Evolutionary conservation across 1,284 basidiomycete species (phyloP).

Genomic region (Puccinia triticina): DNA sequence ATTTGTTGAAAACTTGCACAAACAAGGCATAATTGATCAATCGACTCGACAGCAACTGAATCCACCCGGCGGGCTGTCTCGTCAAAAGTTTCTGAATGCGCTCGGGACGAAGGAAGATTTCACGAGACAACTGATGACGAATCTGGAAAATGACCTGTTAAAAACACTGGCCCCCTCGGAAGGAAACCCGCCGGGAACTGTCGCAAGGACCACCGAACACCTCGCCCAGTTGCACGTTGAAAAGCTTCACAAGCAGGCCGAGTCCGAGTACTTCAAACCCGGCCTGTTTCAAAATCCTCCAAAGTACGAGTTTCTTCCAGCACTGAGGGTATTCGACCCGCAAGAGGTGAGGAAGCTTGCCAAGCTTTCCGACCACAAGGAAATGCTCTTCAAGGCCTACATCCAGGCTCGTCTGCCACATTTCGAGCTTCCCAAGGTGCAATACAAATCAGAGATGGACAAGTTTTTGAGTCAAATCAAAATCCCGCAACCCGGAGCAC

Average conservation of each 20-base stretch:
- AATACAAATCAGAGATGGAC: constrained; percentile 1
- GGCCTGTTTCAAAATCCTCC: neutral
- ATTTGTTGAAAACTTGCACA: neutral
- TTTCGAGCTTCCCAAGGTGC: neutral
- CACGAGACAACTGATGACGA: neutral
- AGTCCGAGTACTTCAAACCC: neutral
- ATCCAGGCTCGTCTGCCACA: neutral
- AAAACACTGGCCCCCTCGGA: neutral
- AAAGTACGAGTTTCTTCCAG: neutral
- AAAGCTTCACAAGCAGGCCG: neutral
- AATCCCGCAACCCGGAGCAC: neutral
- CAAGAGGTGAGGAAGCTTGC: neutral
- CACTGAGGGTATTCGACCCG: neutral
- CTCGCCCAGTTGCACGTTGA: neutral
- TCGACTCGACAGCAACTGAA: neutral
- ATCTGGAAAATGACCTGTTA: neutral
- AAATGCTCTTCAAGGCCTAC: constrained; percentile 9
- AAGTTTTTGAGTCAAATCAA: constrained; percentile 11
- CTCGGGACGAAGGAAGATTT: neutral
- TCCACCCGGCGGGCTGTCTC: neutral
- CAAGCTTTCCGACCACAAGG: neutral
- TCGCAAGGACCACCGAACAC: neutral
- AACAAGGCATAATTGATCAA: neutral
- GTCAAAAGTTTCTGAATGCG: neutral
- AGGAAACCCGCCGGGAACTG: neutral